phyloP scores from a whole-genome alignment of 2,329 filamentous ascomycete genomes.

The Trichophyton simii region DNA sequence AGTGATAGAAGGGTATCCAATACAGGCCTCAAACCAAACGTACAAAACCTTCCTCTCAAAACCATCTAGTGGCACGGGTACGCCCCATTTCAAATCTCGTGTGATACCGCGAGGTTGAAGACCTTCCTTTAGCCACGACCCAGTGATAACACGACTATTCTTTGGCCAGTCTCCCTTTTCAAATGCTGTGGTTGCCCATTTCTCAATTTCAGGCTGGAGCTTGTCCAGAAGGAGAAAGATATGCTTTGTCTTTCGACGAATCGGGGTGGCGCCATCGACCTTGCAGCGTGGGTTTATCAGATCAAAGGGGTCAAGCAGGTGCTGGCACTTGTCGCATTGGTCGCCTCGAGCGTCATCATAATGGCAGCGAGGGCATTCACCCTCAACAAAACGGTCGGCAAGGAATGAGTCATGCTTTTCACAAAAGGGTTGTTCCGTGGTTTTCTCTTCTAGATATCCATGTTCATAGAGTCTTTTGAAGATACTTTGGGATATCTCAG shows the following conservation, averaged over 20 bases:
- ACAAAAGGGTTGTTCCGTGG: slow-evolving; percentile 82
- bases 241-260: slow-evolving; percentile 74
- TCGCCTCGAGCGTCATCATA: slow-evolving; percentile 60
- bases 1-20: slow-evolving; percentile 78
- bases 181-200: slow-evolving; percentile 64
- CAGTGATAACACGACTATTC: slow-evolving; percentile 34
- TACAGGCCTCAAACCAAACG: slow-evolving; percentile 72
- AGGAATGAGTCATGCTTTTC: slow-evolving; percentile 51
- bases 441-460: slow-evolving; percentile 74
- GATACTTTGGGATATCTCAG: slow-evolving; percentile 82
- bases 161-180: slow-evolving; percentile 48
- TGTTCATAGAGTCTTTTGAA: slow-evolving; percentile 81
- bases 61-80: slow-evolving; percentile 39
- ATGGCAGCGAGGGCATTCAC: slow-evolving; percentile 38
- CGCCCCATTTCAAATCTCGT: slow-evolving; percentile 74
- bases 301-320: slow-evolving; percentile 58
- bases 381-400: slow-evolving; percentile 36
- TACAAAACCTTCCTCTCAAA: slow-evolving; percentile 66
- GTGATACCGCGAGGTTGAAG: slow-evolving; percentile 70
- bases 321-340: slow-evolving; percentile 64
- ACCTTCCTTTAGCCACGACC: slow-evolving; percentile 51
- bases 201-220: slow-evolving; percentile 61
- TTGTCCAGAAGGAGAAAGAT: slow-evolving; percentile 79
- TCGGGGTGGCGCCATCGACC: slow-evolving; percentile 69
- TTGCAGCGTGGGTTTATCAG: slow-evolving; percentile 83